Percentiles rank a stretch among this genome's conserved stretches.
phyloP scores from a whole-genome alignment of 495 filamentous ascomycete species.

The Penicillium alfredii region DNA sequence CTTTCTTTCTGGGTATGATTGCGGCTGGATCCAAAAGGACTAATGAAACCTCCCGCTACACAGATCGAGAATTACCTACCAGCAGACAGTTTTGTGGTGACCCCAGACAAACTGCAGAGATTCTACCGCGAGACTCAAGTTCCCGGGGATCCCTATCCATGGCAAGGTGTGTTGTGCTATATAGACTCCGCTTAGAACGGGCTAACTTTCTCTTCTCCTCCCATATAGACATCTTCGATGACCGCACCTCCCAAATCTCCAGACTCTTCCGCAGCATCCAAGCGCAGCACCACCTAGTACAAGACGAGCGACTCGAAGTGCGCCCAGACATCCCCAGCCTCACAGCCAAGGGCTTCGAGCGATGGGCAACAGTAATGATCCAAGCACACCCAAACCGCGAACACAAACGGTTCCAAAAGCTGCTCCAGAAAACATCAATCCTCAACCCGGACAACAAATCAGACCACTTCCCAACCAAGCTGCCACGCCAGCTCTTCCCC shows the following conservation, averaged over 20 bases:
- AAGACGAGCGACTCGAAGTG: constrained; percentile 48
- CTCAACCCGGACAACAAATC: constrained; percentile 62
- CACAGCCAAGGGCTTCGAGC: constrained; percentile 72
- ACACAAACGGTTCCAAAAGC: constrained; percentile 64
- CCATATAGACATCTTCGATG: constrained; percentile 46
- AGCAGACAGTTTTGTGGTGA: constrained; percentile 68
- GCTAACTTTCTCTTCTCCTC: constrained; percentile 4
- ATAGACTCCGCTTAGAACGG: not conserved
- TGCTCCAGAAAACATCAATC: constrained; percentile 69
- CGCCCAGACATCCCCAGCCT: constrained; percentile 68
- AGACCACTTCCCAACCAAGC: constrained; percentile 73
- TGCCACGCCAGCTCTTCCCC: constrained; percentile 69
- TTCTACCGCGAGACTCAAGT: constrained; percentile 67
- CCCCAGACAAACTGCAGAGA: constrained; percentile 69
- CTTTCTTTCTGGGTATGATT: constrained; percentile 1
- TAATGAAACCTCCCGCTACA: constrained; percentile 20
- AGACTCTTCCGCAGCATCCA: constrained; percentile 69
- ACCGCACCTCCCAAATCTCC: constrained; percentile 53
- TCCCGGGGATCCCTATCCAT: constrained; percentile 59
- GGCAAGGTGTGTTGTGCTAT: constrained; percentile 44
- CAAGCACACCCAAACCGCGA: constrained; percentile 75
- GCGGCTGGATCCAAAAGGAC: not conserved
- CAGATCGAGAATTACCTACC: constrained; percentile 77
- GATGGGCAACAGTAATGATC: constrained; percentile 70
- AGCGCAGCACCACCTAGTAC: constrained; percentile 78